Evolutionary conservation across 257 asterid genomes (phyloP).

Genomic region (Cordia subcordata): DNA sequence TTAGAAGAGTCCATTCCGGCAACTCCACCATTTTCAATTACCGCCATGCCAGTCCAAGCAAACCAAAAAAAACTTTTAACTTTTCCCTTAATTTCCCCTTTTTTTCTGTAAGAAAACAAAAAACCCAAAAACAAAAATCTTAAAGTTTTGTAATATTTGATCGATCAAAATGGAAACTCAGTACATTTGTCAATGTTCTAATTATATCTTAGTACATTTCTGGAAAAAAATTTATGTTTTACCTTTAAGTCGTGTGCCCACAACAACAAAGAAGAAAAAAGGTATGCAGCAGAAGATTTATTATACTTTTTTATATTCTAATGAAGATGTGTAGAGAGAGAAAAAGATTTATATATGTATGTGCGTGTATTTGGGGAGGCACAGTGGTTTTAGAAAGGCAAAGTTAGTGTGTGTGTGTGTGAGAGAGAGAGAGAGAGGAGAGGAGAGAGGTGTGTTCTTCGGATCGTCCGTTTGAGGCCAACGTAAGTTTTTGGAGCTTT

Average conservation of each 20-base stretch:
- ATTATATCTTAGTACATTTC: no score
- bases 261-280: no score
- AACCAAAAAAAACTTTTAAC: background rate
- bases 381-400: no score
- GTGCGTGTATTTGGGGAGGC: no score
- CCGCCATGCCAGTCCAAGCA: conserved; percentile 45
- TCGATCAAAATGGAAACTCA: conserved; percentile 26
- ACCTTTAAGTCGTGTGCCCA: background rate
- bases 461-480: background rate
- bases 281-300: no score
- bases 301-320: no score
- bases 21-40: conserved; percentile 66
- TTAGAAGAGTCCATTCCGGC: conserved; percentile 46
- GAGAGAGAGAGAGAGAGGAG: background rate
- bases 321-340: background rate
- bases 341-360: no score
- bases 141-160: conserved; percentile 10
- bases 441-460: background rate
- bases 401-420: no score
- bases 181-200: background rate
- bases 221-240: background rate
- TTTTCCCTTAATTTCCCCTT: background rate
- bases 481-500: background rate
- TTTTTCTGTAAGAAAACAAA: background rate
- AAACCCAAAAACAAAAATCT: conserved; percentile 6